Evolutionary conservation across 1,284 basidiomycete species (phyloP).

Genomic region (Fomitopsis schrenkii): DNA sequence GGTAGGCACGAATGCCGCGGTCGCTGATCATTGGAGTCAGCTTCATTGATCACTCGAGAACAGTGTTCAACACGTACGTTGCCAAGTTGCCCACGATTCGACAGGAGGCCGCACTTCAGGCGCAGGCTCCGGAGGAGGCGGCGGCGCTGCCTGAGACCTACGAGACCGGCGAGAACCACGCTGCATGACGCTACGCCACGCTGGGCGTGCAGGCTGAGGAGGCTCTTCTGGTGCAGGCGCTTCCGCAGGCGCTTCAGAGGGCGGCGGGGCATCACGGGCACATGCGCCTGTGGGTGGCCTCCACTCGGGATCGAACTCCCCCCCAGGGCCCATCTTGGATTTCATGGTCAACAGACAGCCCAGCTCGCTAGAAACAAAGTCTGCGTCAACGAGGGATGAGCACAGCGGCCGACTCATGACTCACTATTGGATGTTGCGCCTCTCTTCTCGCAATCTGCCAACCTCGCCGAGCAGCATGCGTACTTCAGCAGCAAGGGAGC

Average conservation of each 20-base stretch:
- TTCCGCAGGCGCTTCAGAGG: conserved; percentile 12
- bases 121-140: conserved; percentile 20
- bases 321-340: conserved; percentile 70
- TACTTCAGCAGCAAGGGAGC: conserved; percentile 73
- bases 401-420: conserved; percentile 27
- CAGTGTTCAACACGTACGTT: conserved; percentile 43
- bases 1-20: conserved; percentile 19
- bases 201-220: conserved; percentile 7
- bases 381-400: neutral
- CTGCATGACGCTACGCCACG: conserved; percentile 6
- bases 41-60: neutral
- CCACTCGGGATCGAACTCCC: conserved; percentile 75
- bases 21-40: conserved; percentile 12
- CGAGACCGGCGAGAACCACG: conserved; percentile 4
- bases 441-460: conserved; percentile 70
- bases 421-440: conserved; percentile 66
- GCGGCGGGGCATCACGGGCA: conserved; percentile 4
- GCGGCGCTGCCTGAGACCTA: conserved; percentile 6
- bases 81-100: conserved; percentile 63
- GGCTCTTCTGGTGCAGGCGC: conserved; percentile 17
- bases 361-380: conserved; percentile 48
- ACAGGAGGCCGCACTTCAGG: conserved; percentile 19
- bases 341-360: conserved; percentile 61
- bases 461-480: conserved; percentile 74
- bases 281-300: conserved; percentile 37